A percentile compares a stretch with the other conserved stretches of the same genome.
Conservation (phyloP, 495 filamentous ascomycete genomes). For the Tuber umbilicatum region DNA sequence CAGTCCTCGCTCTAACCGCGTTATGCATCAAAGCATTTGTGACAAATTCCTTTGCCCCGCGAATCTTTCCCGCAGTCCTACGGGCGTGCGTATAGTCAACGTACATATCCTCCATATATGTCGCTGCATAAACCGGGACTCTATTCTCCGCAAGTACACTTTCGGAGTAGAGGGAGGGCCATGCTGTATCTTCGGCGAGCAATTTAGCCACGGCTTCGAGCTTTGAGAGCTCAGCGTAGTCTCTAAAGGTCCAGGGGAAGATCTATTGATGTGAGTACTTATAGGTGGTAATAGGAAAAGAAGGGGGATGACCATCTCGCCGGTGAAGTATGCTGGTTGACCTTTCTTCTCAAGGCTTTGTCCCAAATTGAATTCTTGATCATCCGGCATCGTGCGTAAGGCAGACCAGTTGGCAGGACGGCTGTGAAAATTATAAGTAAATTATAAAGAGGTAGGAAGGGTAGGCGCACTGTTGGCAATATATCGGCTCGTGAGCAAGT, state of each 20-base stretch:
- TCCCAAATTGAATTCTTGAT: not conserved
- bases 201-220: slow-evolving; percentile 61
- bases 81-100: slow-evolving; percentile 68
- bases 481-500: slow-evolving; percentile 76
- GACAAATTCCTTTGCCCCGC: slow-evolving; percentile 69
- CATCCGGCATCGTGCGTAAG: slow-evolving; percentile 47
- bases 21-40: slow-evolving; percentile 86
- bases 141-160: slow-evolving; percentile 65
- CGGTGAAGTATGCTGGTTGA: slow-evolving; percentile 70
- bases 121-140: slow-evolving; percentile 81
- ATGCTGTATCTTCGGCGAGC: slow-evolving; percentile 59
- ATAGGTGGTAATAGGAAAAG: not conserved
- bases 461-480: slow-evolving; percentile 51
- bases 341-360: not conserved
- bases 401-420: slow-evolving; percentile 60
- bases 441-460: not conserved
- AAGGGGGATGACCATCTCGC: slow-evolving; percentile 61
- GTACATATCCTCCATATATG: slow-evolving; percentile 92
- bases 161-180: slow-evolving; percentile 72
- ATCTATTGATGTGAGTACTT: slow-evolving; percentile 42
- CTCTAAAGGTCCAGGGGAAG: slow-evolving; percentile 72
- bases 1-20: slow-evolving; percentile 62
- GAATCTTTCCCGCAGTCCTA: slow-evolving; percentile 68
- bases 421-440: slow-evolving; percentile 33
- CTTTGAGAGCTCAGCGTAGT: slow-evolving; percentile 62